Base-by-base conservation (phyloP, 106 monocot species). In the Dioscorea alata region DNA sequence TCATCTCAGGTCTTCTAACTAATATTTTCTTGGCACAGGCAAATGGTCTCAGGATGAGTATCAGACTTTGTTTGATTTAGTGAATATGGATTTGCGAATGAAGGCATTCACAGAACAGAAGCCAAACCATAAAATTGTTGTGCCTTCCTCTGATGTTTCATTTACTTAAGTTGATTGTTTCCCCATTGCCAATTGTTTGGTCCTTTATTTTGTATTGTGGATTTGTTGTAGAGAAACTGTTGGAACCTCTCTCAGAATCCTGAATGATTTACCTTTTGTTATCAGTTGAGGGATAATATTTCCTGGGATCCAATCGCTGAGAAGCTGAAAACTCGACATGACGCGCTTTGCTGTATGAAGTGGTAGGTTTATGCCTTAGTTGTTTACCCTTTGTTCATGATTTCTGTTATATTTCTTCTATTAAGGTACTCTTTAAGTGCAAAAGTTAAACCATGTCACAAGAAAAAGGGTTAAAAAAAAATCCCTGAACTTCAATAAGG, bases 291-390 rank as follows among this genome's bases (percentile, higher is more conserved):
- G 71, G 90, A 90, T 23, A 87, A 88, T 72, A 99, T 99, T 35
- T 64, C 87, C 58, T 99, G 99, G 99, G 74, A 76, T 60, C 85
- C 92, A 24, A 93, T 99, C 66, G 85, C 93, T 75, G 58, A 75
- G 17, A 93, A 85, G 62, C 56, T 99, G 69, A 15, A 68, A 17
- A 93, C 99, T 23, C 77, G 92, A 68, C 13, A 1, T 51, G 21
- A 69, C 33, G 18, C 25, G 21, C 0, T 5, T 65, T 87, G 84
- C 72, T 90, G 85, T 31, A 14, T 22, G 4, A 93, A 90, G 71
- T 99, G 99, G 99, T 97, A 50, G 42, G 42, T 42, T 42, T 42
- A 10, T 52, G 83, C 64, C 19, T 54, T 34, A 19, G 32, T 24
- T 33, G 42, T 64, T 10, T 69, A 63, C 9, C n/a, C 17, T 48